Evolutionary conservation across 2,329 filamentous ascomycete species (phyloP), one percentile per base, ranked within the genome.

Genomic region (Cladosporium sp.): DNA sequence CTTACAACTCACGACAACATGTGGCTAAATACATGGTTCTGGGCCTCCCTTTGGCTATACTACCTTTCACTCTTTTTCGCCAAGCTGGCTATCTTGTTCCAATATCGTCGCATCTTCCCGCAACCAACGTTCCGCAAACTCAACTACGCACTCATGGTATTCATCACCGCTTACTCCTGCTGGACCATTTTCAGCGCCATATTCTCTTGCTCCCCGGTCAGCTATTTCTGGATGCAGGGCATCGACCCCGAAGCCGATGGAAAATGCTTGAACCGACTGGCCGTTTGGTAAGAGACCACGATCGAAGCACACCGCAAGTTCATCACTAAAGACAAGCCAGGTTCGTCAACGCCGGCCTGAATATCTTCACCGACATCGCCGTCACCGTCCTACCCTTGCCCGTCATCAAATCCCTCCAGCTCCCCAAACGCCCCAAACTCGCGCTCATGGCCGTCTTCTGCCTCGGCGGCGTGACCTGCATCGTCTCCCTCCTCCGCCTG

Each of bases 371-470:
- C 9, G 67, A 70, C 51, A 43, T 68, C 8, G 56, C 62, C 38
- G 64, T 68, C 14, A 60, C 64, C 10, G 38, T 65, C 1, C 52
- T 68, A 2, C 67, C 67, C 5, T 60, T 70, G 46, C 66, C 65
- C 4, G 63, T 68, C 3, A 52, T 70, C 11, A 61, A 59, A 7
- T 56, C 52, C 0, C 54, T 70, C 22, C 61, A 65, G 19, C 56
- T 70, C 14, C 57, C 59, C 1, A 61, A 52, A 41, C 61, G 56
- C 14, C 65, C 67, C 50, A 65, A 63, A 46, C 49, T 55, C 34
- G 55, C 63, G 4, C 54, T 70, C 19, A 66, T 66, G 56, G 63
- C 58, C 16, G 60, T 69, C 3, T 70, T 68, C 53, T 66, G 63
- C 8, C 56, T 68, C 18, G 67, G 67, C 32, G 59, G 59, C 18